A percentile compares a stretch with the other conserved stretches of the same genome.
These are phyloP conservation scores for Fusarium abutilonis DNA, from an alignment of 2,329 filamentous ascomycete genomes.

Conservation along the genomic window DNA sequence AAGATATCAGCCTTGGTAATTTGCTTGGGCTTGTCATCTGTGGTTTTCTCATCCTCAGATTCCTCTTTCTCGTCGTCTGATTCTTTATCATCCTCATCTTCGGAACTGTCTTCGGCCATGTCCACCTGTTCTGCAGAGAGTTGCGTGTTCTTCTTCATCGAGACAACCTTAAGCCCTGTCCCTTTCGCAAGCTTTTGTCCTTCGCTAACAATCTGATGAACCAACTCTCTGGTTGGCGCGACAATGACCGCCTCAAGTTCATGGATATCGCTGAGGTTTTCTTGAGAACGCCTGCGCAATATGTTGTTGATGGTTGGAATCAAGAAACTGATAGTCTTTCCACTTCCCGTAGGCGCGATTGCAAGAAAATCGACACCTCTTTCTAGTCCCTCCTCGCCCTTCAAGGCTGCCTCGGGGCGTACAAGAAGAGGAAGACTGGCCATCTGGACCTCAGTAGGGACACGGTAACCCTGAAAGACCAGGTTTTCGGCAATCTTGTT, in stretches of 20 bases:
- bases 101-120: constrained; percentile 52
- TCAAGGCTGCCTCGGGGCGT: constrained; percentile 61
- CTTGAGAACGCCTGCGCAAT: constrained; percentile 63
- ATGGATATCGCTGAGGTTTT: constrained; percentile 54
- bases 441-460: constrained; percentile 95
- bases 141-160: constrained; percentile 87
- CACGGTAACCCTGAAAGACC: constrained; percentile 80
- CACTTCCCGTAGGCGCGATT: constrained; percentile 93
- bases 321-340: constrained; percentile 93
- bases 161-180: constrained; percentile 80
- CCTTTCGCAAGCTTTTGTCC: constrained; percentile 80
- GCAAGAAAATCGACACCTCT: constrained; percentile 78
- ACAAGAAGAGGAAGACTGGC: constrained; percentile 84
- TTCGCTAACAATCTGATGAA: constrained; percentile 84
- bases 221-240: constrained; percentile 81
- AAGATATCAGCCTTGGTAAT: constrained; percentile 52
- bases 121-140: constrained; percentile 62
- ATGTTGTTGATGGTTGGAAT: constrained; percentile 86
- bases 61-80: constrained; percentile 49
- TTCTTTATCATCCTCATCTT: constrained; percentile 54
- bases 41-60: constrained; percentile 36
- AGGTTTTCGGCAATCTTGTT: constrained; percentile 80
- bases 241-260: constrained; percentile 74
- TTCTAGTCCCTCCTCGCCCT: constrained; percentile 50
- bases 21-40: constrained; percentile 43